These are phyloP conservation scores for Microstroma glucosiphilum DNA, from an alignment of 1,284 basidiomycete species.

Conservation along the genomic window DNA sequence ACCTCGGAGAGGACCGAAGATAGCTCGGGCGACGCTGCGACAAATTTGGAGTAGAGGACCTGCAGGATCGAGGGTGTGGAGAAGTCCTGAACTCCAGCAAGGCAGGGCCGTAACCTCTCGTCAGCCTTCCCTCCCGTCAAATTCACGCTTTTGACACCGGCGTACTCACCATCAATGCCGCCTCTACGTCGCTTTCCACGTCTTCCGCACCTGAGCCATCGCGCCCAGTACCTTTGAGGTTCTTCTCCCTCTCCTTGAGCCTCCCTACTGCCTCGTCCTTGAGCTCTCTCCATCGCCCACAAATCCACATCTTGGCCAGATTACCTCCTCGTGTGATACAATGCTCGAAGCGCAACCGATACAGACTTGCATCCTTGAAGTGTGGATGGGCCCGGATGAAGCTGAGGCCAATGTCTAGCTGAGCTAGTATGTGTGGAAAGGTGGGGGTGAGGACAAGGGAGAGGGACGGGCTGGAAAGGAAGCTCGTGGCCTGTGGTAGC, in stretches of 20 bases:
- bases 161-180: slow-evolving; percentile 12
- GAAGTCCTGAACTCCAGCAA: slow-evolving; percentile 8
- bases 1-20: slow-evolving; percentile 13
- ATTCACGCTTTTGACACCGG: not conserved
- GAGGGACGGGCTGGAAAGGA: slow-evolving; percentile 34
- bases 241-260: slow-evolving; percentile 20
- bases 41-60: slow-evolving; percentile 11
- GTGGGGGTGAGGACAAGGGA: slow-evolving; percentile 28
- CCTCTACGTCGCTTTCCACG: slow-evolving; percentile 6
- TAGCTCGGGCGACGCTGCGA: slow-evolving; percentile 5
- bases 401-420: slow-evolving; percentile 36
- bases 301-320: slow-evolving; percentile 30
- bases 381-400: slow-evolving; percentile 29
- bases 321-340: slow-evolving; percentile 34
- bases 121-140: too few species aligned
- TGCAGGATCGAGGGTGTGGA: slow-evolving; percentile 9
- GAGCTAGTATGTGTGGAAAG: slow-evolving; percentile 38
- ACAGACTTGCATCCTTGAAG: slow-evolving; percentile 38
- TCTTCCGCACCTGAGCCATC: slow-evolving; percentile 2
- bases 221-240: slow-evolving; percentile 13
- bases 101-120: too few species aligned
- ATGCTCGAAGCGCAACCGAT: slow-evolving; percentile 41
- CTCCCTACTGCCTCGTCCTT: slow-evolving; percentile 12
- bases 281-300: slow-evolving; percentile 17
- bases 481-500: slow-evolving; percentile 32